Base-by-base conservation (phyloP, 495 filamentous ascomycete species). In the Aspergillus avenaceus region DNA sequence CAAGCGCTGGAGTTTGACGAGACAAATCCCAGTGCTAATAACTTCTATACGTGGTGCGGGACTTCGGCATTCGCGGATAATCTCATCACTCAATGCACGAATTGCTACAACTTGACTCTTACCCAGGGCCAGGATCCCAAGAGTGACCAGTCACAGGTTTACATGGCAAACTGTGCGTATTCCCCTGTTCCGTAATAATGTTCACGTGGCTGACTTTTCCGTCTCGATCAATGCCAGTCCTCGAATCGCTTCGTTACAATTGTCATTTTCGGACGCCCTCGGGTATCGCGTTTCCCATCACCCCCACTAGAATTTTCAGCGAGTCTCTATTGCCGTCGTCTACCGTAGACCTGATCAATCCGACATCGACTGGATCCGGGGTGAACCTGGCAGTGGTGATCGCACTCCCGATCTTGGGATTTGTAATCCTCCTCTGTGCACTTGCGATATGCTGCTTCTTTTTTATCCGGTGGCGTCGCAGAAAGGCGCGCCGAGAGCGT, bases 91-190 rank as follows among this genome's bases (percentile, higher is more conserved):
- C 50, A 53, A 18, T 80, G 77, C 57, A 70, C 71, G 8, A 55
- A 55, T 13, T 80, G 77, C 54, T 78, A 77, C 48, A 66, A 72
- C 28, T 51, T 69, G 50, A 73, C 70, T 7, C 54, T 52, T 2
- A 64, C 60, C 21, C 73, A 38, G 16, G 21, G 16, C 16, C 34
- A 38, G 34, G 34, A 38, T 21, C 34, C 34, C 1, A 38, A 14
- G 1, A 38, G 7, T 38, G 16, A 18, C 4, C 34, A 38, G 13
- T 16, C 34, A 5, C 34, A 79, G 45, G 51, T 70, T 3, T 78
- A 71, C 48, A 48, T 79, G 40, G 68, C 73, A 21, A 80, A 80
- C 51, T 80, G 77, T 80, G 61, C 18, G 76, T 58, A 2, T 19
- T 18, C 28, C 22, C 13, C 11, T 27, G 5, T 29, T 23, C 23